phyloP scores from a whole-genome alignment of 345 rosid genomes.

The Citrus trifoliata region DNA sequence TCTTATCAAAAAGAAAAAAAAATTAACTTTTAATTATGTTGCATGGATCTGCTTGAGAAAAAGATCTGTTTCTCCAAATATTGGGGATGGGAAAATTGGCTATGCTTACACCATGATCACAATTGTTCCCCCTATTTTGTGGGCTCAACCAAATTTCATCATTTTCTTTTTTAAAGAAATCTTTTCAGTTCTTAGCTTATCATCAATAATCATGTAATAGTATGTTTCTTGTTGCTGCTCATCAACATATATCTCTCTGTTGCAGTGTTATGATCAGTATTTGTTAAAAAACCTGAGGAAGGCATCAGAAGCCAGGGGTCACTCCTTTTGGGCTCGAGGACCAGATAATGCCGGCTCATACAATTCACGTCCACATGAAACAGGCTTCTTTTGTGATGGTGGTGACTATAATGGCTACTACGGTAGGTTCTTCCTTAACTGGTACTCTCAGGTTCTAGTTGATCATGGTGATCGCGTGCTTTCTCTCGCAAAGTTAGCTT shows the following conservation, averaged over 20 bases:
- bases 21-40: neutral
- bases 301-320: slow-evolving; percentile 84
- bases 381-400: slow-evolving; percentile 94
- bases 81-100: neutral
- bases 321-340: slow-evolving; percentile 76
- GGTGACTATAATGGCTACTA: slow-evolving; percentile 91
- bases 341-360: slow-evolving; percentile 90
- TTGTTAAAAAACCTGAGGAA: slow-evolving; percentile 70
- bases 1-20: no score
- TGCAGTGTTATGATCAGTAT: slow-evolving; percentile 91
- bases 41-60: neutral
- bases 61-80: neutral
- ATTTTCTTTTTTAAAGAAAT: neutral
- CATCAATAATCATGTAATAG: neutral
- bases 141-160: neutral
- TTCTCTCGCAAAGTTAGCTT: slow-evolving; percentile 80
- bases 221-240: neutral
- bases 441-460: slow-evolving; percentile 81
- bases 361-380: slow-evolving; percentile 82
- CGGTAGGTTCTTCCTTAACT: slow-evolving; percentile 92
- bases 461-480: slow-evolving; percentile 82
- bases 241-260: neutral
- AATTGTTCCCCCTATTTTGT: neutral
- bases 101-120: neutral
- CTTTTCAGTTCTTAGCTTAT: neutral